Base-by-base conservation (phyloP, 305 asterid species). In the Solanum hybrid region DNA sequence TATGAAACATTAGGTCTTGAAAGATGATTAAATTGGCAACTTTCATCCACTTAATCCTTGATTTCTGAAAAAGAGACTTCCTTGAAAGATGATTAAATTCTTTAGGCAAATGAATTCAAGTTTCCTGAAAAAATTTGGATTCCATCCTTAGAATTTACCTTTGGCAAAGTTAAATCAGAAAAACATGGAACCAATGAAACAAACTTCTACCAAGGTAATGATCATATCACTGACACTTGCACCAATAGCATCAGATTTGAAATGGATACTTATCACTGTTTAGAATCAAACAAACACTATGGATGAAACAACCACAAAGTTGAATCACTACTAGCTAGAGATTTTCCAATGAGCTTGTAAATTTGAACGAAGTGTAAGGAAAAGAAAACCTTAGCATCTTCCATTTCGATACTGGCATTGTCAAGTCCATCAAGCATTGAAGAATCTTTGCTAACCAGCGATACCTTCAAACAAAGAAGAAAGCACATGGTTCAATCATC, bases 361-460 rank as follows among this genome's bases (percentile, higher is more conserved):
- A 51, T 56, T 77, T 35, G 86, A 88, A 80, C 76, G 7, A 14
- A 45, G 35, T 71, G 79, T 73, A 78, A 85, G 87, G 76, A 37
- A 76, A 86, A 92, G 90, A 89, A 88, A 84, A 95, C 98, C 98
- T 96, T 96, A 76, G 98, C 97, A 91, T 95, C 95, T 79, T 92
- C 95, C 95, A 96, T 96, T 93, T 94, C 94, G 56, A 91, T 90
- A 87, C 97, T 94, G 91, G 98, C 98, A 90, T 94, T 94, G 85
- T 95, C 98, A 90, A 95, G 96, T 87, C 98, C 98, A 88, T 96
- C 98, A 92, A 96, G 91, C 98, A 95, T 96, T 85, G 98, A 96
- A 37, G 98, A 95, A 93, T 96, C 98, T 91, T 96, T 96, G 94
- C 98, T 96, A 88, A 96, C 98, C 29, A 96, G 96, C n/a, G 98